phyloP scores from a whole-genome alignment of 306 rosid species.

The Prunus armeniaca region DNA sequence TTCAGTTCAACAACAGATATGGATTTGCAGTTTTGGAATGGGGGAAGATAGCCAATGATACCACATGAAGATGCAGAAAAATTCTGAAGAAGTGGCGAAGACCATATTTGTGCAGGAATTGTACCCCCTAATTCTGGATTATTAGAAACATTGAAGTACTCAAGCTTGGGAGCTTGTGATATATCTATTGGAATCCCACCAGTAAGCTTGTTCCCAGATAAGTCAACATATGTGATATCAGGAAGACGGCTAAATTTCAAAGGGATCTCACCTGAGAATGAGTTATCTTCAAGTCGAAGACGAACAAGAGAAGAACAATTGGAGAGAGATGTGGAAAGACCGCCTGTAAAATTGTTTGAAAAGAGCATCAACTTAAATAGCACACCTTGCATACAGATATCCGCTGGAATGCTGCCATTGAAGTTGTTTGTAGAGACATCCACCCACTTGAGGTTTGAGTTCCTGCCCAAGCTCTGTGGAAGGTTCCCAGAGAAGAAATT shows the following conservation, averaged over 20 bases:
- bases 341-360: constrained; percentile 69
- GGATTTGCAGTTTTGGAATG: constrained; percentile 58
- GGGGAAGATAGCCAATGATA: constrained; percentile 57
- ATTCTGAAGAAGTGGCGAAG: constrained; percentile 58
- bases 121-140: constrained; percentile 57
- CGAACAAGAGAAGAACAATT: constrained; percentile 90
- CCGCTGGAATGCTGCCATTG: constrained; percentile 63
- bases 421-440: constrained; percentile 80
- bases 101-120: constrained; percentile 62
- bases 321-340: constrained; percentile 53
- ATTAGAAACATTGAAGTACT: constrained; percentile 68
- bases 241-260: constrained; percentile 57
- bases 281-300: constrained; percentile 80
- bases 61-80: constrained; percentile 78
- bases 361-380: constrained; percentile 73
- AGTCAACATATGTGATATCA: constrained; percentile 63
- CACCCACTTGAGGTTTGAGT: constrained; percentile 73
- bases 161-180: constrained; percentile 53
- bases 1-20: constrained; percentile 56
- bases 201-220: constrained; percentile 62
- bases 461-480: constrained; percentile 68
- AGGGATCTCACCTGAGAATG: constrained; percentile 61
- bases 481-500: constrained; percentile 70
- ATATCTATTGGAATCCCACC: constrained; percentile 82
- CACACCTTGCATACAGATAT: constrained; percentile 55